phyloP scores from a whole-genome alignment of 805 yeast species.

The Jamesozyma rosinii region DNA sequence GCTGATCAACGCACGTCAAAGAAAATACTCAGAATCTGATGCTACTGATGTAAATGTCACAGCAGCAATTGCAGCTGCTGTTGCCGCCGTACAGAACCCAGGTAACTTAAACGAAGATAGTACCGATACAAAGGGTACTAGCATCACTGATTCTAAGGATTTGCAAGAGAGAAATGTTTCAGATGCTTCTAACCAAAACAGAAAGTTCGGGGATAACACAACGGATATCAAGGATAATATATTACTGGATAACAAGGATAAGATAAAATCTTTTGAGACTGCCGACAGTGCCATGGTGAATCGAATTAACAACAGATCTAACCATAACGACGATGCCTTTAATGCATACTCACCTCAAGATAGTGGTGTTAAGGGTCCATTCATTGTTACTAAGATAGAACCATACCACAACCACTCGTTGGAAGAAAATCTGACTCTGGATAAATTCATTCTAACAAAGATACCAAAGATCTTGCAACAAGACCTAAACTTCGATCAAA shows the following conservation, averaged over 20 bases:
- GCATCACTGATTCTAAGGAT: not conserved
- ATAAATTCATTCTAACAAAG: slow-evolving; percentile 28
- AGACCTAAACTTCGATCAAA: slow-evolving; percentile 29
- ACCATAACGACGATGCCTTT: not conserved
- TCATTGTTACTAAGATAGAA: slow-evolving; percentile 29
- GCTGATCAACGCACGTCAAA: slow-evolving; percentile 3
- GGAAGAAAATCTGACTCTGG: slow-evolving; percentile 25
- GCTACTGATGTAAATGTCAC: slow-evolving; percentile 24
- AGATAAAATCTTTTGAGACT: not conserved
- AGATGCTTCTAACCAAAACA: not conserved
- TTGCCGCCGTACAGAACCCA: slow-evolving; percentile 27
- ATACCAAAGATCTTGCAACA: slow-evolving; percentile 28
- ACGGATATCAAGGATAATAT: not conserved
- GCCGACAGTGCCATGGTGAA: not conserved
- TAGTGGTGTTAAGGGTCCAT: slow-evolving; percentile 21
- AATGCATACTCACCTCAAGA: slow-evolving; percentile 4
- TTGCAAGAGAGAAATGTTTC: not conserved
- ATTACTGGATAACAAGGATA: not conserved
- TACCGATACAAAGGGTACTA: not conserved
- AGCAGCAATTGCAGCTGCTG: slow-evolving; percentile 31
- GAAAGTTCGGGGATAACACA: not conserved
- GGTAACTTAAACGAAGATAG: not conserved
- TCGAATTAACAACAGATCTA: not conserved
- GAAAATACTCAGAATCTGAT: slow-evolving; percentile 11
- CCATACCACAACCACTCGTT: slow-evolving; percentile 31